A percentile compares a stretch with the other conserved stretches of the same genome.
Evolutionary conservation across 1,284 basidiomycete species (phyloP).

Genomic region (Cyathus olla): DNA sequence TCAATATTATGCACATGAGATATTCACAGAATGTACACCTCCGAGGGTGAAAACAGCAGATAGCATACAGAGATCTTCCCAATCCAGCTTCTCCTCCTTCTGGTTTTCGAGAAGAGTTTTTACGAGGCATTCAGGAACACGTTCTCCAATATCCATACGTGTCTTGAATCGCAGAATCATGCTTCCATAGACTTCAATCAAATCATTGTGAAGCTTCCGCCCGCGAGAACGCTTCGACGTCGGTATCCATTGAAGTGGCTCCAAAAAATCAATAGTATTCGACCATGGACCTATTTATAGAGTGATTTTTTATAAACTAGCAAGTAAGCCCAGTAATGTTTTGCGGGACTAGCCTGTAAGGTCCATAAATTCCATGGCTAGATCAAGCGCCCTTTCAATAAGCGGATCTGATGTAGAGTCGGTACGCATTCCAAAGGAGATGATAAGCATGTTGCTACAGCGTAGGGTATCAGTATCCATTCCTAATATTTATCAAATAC

Average conservation of each 20-base stretch:
- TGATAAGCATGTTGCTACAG: slow-evolving; percentile 47
- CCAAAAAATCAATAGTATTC: slow-evolving; percentile 53
- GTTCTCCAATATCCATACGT: slow-evolving; percentile 35
- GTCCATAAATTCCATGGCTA: slow-evolving; percentile 52
- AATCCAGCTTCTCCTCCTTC: slow-evolving; percentile 48
- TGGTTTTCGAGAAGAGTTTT: slow-evolving; percentile 47
- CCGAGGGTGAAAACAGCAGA: slow-evolving; percentile 53
- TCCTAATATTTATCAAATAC: neutral
- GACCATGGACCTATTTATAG: slow-evolving; percentile 51
- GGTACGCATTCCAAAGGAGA: slow-evolving; percentile 49
- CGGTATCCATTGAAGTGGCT: slow-evolving; percentile 48
- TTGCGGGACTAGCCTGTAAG: slow-evolving; percentile 23
- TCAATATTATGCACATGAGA: neutral
- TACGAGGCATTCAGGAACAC: slow-evolving; percentile 46
- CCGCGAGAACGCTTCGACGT: slow-evolving; percentile 41
- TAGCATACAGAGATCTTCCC: slow-evolving; percentile 50
- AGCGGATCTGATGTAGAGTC: slow-evolving; percentile 40
- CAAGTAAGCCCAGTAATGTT: too few species aligned
- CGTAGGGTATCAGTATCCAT: neutral
- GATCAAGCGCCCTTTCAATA: slow-evolving; percentile 37
- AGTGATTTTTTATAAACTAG: too few species aligned
- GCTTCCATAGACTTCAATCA: slow-evolving; percentile 43
- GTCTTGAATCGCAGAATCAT: slow-evolving; percentile 37
- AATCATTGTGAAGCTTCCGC: slow-evolving; percentile 42
- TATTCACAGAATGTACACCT: slow-evolving; percentile 51